Percentiles rank a stretch among this genome's conserved stretches.
phyloP scores from a whole-genome alignment of 2,329 filamentous ascomycete species.

The Colletotrichum coccodes region DNA sequence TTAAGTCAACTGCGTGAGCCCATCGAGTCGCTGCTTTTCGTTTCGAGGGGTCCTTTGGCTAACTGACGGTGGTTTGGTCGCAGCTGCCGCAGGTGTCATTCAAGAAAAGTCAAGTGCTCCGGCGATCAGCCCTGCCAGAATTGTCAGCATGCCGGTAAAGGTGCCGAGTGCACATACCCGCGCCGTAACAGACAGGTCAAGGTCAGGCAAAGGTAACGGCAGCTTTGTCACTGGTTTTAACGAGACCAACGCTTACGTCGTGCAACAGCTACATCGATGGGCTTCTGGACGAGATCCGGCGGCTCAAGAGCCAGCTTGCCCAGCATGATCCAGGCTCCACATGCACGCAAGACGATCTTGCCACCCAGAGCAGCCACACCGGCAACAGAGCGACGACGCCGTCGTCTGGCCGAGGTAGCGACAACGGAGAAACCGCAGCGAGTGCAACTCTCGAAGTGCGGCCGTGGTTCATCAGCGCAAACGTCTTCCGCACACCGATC shows the following conservation, averaged over 20 bases:
- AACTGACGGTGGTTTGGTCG: conserved; percentile 35
- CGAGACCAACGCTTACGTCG: neutral
- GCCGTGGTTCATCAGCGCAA: conserved; percentile 47
- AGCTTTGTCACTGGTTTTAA: conserved; percentile 35
- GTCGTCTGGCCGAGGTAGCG: neutral
- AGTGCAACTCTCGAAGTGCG: conserved; percentile 25
- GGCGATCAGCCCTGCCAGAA: conserved; percentile 45
- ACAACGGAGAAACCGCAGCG: conserved; percentile 1
- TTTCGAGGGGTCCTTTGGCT: neutral
- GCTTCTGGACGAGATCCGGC: conserved; percentile 45
- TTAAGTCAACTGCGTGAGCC: conserved; percentile 34
- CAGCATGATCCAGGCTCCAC: neutral
- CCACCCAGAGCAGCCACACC: neutral
- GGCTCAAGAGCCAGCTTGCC: conserved; percentile 38
- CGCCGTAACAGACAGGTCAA: conserved; percentile 44
- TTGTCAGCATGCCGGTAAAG: conserved; percentile 43
- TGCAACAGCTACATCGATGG: conserved; percentile 45
- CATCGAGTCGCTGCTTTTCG: no score
- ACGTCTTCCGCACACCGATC: conserved; percentile 44
- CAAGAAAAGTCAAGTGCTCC: conserved; percentile 47
- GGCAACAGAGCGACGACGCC: conserved; percentile 12
- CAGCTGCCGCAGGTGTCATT: conserved; percentile 42
- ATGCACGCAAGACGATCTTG: neutral
- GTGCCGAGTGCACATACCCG: conserved; percentile 44
- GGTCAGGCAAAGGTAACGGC: conserved; percentile 44